Evolutionary conservation across 352 stramenopile genomes (phyloP), one percentile per base, ranked within the genome.

Genomic region (Globisporangium iwayamae): DNA sequence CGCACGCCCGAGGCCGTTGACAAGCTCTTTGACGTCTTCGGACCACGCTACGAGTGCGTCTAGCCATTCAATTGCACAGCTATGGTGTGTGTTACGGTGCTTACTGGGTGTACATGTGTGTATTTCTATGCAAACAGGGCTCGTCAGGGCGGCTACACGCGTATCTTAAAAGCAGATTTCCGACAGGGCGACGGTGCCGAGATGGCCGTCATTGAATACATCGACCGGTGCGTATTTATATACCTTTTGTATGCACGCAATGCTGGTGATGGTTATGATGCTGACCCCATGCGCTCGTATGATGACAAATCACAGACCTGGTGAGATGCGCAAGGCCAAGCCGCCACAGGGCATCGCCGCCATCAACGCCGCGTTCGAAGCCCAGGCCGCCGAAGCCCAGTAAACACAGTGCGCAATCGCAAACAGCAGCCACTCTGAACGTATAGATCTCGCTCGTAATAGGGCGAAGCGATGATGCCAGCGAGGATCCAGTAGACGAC

Each of bases 121-220:
- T 54, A 8, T 47, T 25, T 62, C 9, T 43, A 57, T 28, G 14
- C 55, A 7, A 4, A 5, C 36, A 76, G 65, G 46, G 66, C 66
- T 70, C 87, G 91, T 48, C 83, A 90, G 60, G 91, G 97, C 16
- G 97, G 97, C 56, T 99, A 99, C 83, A 99, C 96, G 46, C 85
- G 97, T 60, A 89, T 99, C 32, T 72, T 99, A 64, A 98, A 99
- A 80, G 83, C 86, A 34, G 89, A 96, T 63, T 95, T 93, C 54
- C 88, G 96, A 56, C 81, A 81, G 62, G 96, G 96, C 56, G 96
- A 99, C 71, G 96, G 96, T 61, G 96, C 97, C 60, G 92, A 98
- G 59, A 99, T 99, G 97, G 94, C 95, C 14, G 72, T 99, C 22
- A 98, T 99, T 77, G 97, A 99, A 87, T 99, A 98, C 82, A 91